Conservation (phyloP, 2,329 filamentous ascomycete genomes). For the Alternaria arbusti region DNA sequence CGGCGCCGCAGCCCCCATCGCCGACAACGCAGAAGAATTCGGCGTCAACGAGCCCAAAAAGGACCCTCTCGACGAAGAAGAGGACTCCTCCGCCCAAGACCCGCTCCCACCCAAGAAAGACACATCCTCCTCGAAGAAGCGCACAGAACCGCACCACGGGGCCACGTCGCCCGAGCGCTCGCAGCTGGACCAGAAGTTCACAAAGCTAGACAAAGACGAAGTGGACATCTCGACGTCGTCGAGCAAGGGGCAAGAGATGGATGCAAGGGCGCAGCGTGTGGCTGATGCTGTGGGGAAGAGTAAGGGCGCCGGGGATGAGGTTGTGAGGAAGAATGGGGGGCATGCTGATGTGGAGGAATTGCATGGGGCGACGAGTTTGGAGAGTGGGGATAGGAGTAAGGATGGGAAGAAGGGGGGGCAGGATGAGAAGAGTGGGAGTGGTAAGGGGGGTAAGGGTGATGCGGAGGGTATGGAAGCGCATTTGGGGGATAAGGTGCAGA, state of each 20-base stretch:
- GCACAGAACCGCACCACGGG: not conserved
- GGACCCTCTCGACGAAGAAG: not conserved
- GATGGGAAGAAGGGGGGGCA: not conserved
- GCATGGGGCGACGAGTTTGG: slow-evolving; percentile 7
- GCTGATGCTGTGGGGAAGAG: slow-evolving; percentile 2
- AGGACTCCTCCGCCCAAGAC: not conserved
- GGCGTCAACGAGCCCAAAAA: slow-evolving; percentile 11
- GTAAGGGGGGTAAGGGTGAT: not conserved
- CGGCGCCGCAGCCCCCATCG: slow-evolving; percentile 12
- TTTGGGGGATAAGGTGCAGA: slow-evolving; percentile 8
- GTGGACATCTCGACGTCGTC: slow-evolving; percentile 2
- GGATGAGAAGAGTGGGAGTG: not conserved
- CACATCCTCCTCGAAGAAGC: not conserved
- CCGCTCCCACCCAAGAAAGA: not conserved
- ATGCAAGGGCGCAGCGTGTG: not conserved
- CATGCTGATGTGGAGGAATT: slow-evolving; percentile 17
- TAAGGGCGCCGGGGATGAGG: not conserved
- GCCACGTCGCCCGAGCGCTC: not conserved
- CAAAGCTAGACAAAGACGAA: slow-evolving; percentile 14
- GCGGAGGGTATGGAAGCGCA: not conserved
- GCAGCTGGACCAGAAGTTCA: slow-evolving; percentile 9
- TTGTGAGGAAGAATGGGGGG: not conserved
- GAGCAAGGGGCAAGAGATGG: not conserved
- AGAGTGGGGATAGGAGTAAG: not conserved
- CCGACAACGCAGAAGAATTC: slow-evolving; percentile 8